Conservation (phyloP, 1,139 yeast genomes). For the Taphrina sp. region DNA sequence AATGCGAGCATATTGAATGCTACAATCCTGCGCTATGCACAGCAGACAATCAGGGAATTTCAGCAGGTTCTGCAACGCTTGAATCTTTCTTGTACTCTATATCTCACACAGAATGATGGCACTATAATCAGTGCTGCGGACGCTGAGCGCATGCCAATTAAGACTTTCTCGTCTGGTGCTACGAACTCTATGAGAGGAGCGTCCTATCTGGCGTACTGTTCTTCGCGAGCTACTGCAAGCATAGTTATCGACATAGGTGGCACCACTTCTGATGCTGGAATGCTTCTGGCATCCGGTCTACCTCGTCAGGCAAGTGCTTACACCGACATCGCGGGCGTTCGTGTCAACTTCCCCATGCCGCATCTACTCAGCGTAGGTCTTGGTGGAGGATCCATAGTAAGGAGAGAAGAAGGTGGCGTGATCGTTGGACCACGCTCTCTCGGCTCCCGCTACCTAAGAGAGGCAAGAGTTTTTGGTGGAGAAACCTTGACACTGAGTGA, state of each 20-base stretch:
- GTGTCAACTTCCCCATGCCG: constrained; percentile 51
- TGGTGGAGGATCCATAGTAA: constrained; percentile 51
- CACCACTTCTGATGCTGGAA: constrained; percentile 51
- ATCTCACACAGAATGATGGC: constrained; percentile 51
- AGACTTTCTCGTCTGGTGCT: constrained; percentile 51
- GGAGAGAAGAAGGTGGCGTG: constrained; percentile 40
- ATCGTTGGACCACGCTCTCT: constrained; percentile 50
- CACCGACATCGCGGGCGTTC: constrained; percentile 49
- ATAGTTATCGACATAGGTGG: constrained; percentile 51
- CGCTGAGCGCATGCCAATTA: constrained; percentile 47
- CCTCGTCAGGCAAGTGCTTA: constrained; percentile 49
- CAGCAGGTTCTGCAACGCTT: constrained; percentile 43
- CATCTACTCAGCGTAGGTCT: constrained; percentile 50
- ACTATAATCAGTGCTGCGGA: constrained; percentile 47
- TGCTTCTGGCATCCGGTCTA: constrained; percentile 47
- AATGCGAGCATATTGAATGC: constrained; percentile 50
- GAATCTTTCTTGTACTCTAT: constrained; percentile 47
- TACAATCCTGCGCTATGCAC: constrained; percentile 48
- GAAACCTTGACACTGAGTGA: constrained; percentile 46
- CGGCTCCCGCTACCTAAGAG: constrained; percentile 45
- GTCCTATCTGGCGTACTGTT: constrained; percentile 44
- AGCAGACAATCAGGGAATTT: constrained; percentile 46
- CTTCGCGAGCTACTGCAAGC: constrained; percentile 41
- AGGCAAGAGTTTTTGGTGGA: constrained; percentile 48
- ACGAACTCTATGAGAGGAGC: constrained; percentile 54